Base-by-base conservation (phyloP, 352 stramenopile genomes). In the Globisporangium recalcitrans region DNA sequence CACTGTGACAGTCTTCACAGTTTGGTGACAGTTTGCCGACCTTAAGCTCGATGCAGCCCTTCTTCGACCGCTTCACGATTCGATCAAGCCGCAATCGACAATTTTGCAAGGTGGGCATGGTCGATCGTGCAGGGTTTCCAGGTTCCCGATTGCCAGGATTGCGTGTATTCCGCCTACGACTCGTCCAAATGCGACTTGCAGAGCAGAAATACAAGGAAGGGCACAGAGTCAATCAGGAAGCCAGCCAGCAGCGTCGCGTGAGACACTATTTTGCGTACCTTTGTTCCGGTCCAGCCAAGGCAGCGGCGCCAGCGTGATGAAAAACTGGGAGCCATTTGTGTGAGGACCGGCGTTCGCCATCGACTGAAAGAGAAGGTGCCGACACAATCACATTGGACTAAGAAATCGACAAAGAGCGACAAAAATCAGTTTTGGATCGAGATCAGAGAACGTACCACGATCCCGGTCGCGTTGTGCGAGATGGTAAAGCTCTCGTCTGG, bases 241-340 rank as follows among this genome's bases (percentile, higher is more conserved):
- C 13, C 42, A 38, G 8, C 8, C n/a, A 9, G 11, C n/a, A 7
- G 22, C 26, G 9, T 7, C 21, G 8, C n/a, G 11, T 27, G 44
- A n/a, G 4, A 13, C 13, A 19, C 6, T 11, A 4, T 10, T 19
- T 7, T 80, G n/a, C 21, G 22, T 72, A 86, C 77, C 78, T 76
- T 90, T 90, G 31, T 74, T 81, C 0, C 81, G 80, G 52, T 95
- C 78, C 36, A 95, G 69, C 63, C 67, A 90, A 7, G 80, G 74
- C 55, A 87, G 65, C 4, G 80, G 77, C 9, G 79, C 73, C 31
- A 95, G 60, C 6, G 97, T 99, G 68, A 99, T 98, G 80, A 99
- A 99, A 73, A 99, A 99, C 74, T 99, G 98, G 21, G 86, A 98
- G 13, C 97, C 38, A 9, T 99, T 99, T 6, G 97, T 98, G 67